phyloP scores from a whole-genome alignment of 305 asterid genomes.

The Andrographis paniculata region DNA sequence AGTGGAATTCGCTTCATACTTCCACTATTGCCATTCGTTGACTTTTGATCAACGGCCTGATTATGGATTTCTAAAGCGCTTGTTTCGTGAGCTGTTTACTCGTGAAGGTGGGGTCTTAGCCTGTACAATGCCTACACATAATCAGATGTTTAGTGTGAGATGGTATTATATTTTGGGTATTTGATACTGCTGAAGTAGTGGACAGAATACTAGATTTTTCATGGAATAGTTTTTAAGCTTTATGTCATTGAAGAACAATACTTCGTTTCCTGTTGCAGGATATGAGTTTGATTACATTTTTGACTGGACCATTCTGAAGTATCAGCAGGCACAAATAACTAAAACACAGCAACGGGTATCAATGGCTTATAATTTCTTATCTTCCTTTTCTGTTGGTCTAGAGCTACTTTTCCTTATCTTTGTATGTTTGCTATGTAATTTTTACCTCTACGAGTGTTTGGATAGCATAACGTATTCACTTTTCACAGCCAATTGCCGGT shows the following conservation, averaged over 20 bases:
- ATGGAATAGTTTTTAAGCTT: background rate
- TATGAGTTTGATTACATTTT: slow-evolving; percentile 77
- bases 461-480: too few species aligned
- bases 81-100: slow-evolving; percentile 75
- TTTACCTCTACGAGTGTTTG: too few species aligned
- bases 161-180: slow-evolving; percentile 6
- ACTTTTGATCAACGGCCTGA: slow-evolving; percentile 97
- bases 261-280: slow-evolving; percentile 33
- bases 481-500: slow-evolving; percentile 67
- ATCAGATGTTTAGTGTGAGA: too few species aligned
- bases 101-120: slow-evolving; percentile 60
- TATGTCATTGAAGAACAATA: background rate
- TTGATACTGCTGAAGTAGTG: slow-evolving; percentile 3
- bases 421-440: too few species aligned
- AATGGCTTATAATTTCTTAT: slow-evolving; percentile 3
- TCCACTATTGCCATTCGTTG: slow-evolving; percentile 93
- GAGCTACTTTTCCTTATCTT: background rate
- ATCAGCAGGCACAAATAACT: slow-evolving; percentile 78
- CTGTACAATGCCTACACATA: background rate
- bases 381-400: background rate
- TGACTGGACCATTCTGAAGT: slow-evolving; percentile 94
- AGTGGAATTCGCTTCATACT: slow-evolving; percentile 92
- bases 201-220: background rate
- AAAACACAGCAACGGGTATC: slow-evolving; percentile 71
- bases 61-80: slow-evolving; percentile 91